phyloP scores from a whole-genome alignment of 2,329 filamentous ascomycete species.

The Aspergillus awamori region DNA sequence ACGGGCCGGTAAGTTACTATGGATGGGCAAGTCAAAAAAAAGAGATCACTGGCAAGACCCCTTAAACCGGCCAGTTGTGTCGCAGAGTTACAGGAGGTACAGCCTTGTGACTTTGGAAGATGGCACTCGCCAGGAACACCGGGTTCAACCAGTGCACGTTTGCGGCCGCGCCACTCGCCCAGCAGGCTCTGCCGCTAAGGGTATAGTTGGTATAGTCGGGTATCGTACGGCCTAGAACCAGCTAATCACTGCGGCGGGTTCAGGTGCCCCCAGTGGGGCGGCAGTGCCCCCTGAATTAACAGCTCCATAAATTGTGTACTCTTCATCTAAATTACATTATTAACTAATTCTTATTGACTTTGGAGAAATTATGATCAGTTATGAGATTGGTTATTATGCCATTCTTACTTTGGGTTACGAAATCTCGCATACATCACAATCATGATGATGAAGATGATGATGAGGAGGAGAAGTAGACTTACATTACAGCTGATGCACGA shows the following conservation, averaged over 20 bases:
- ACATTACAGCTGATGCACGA: no score
- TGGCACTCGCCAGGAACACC: not conserved
- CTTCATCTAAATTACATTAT: not conserved
- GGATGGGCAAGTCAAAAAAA: no score
- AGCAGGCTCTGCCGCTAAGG: not conserved
- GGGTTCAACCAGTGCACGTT: constrained; percentile 12
- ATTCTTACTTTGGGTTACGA: no score
- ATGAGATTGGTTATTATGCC: no score
- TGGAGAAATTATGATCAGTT: no score
- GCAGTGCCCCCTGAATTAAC: constrained; percentile 13
- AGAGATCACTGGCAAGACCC: not conserved
- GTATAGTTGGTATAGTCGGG: constrained; percentile 15
- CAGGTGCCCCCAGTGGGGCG: constrained; percentile 20
- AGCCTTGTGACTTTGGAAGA: not conserved
- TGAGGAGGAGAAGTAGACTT: no score
- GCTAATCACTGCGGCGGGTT: constrained; percentile 6
- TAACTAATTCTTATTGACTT: no score
- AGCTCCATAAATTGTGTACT: not conserved
- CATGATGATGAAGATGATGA: no score
- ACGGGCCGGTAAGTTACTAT: not conserved
- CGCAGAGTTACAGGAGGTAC: not conserved
- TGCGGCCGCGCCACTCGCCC: constrained; percentile 18
- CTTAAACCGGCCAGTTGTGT: not conserved
- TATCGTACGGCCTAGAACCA: constrained; percentile 15
- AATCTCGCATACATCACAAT: no score